Conservation (phyloP, 2,329 filamentous ascomycete genomes). For the Penicillium sp. region DNA sequence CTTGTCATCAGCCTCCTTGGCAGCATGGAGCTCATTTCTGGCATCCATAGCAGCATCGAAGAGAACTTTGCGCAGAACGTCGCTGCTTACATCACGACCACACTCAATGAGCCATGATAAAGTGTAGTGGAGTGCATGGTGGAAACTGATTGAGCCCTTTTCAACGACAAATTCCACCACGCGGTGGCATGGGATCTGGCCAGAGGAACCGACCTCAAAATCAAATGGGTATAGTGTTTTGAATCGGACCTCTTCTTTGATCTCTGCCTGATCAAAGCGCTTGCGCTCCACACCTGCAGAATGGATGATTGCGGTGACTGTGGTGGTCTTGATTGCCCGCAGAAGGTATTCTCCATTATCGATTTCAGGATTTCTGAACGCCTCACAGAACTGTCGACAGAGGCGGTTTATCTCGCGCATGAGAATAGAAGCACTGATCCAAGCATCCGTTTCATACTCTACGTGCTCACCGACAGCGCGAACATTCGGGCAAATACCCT, state of each 20-base stretch:
- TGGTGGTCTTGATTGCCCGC: conserved; percentile 66
- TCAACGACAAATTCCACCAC: conserved; percentile 88
- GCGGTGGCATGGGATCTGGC: conserved; percentile 55
- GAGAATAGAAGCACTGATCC: conserved; percentile 94
- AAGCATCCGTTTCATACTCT: conserved; percentile 96
- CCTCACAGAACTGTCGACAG: conserved; percentile 82
- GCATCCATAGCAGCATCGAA: conserved; percentile 64
- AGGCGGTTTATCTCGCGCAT: conserved; percentile 93
- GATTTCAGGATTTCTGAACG: conserved; percentile 71
- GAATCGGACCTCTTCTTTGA: conserved; percentile 83
- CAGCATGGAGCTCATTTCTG: conserved; percentile 56
- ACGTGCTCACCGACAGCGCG: conserved; percentile 92
- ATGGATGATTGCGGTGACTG: conserved; percentile 82
- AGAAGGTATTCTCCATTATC: conserved; percentile 67
- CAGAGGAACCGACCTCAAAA: conserved; percentile 60
- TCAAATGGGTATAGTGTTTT: conserved; percentile 76
- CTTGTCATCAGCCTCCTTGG: conserved; percentile 49
- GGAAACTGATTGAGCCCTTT: conserved; percentile 90
- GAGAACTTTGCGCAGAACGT: conserved; percentile 67
- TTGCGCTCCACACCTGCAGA: conserved; percentile 85
- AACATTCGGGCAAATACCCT: conserved; percentile 93
- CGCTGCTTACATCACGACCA: conserved; percentile 70
- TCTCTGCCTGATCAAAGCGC: conserved; percentile 82
- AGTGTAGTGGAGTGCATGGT: conserved; percentile 94
- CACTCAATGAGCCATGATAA: conserved; percentile 94